Base-by-base conservation (phyloP, 345 rosid genomes). In the Salix dunnii region DNA sequence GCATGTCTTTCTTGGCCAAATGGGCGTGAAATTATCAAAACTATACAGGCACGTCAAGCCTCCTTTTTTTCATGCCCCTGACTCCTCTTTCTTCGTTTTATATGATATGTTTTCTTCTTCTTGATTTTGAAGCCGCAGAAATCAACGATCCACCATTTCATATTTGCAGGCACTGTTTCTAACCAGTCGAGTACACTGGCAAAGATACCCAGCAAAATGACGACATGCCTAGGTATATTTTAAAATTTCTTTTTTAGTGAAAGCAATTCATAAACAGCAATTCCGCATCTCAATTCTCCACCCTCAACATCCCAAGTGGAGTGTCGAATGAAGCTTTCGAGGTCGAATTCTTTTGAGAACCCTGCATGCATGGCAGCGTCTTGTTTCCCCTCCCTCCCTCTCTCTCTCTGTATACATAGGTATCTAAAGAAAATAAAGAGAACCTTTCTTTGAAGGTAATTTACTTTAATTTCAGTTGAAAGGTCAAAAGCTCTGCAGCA, bases 1-100 rank as follows among this genome's bases (percentile, higher is more conserved):
- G 90, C 35, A 90, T 91, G 96, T 84, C 96, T 68, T 71, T 87
- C 3, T 73, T 90, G 43, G 97, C 91, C 78, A 90, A 81, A 71
- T 90, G 96, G 97, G 91, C 91, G 30, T 92, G 74, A 85, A 8
- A 46, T 51, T 40, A 4, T 73, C 55, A 9, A 12, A 51, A 20
- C 30, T 12, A 10, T 23, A 1, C 0, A 9, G 23, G 27, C 62
- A 58, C 62, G 36, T 33, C 36, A 10, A n/a, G 62, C 62, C 62
- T 23, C 23, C 23, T 23, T 9, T 13, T 43, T 43, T 43, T 13
- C 2, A 5, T 28, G 30, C 30, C 30, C 40, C 46, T 0, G 10
- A 11, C 46, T 42, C 46, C 14, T 11, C 46, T 42, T 10, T 42
- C 46, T 2, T 42, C 0, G 14, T 42, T 43, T 55, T 55, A 0